Evolutionary conservation across 1,139 yeast species (phyloP).

Genomic region (Zygosaccharomyces sapae): DNA sequence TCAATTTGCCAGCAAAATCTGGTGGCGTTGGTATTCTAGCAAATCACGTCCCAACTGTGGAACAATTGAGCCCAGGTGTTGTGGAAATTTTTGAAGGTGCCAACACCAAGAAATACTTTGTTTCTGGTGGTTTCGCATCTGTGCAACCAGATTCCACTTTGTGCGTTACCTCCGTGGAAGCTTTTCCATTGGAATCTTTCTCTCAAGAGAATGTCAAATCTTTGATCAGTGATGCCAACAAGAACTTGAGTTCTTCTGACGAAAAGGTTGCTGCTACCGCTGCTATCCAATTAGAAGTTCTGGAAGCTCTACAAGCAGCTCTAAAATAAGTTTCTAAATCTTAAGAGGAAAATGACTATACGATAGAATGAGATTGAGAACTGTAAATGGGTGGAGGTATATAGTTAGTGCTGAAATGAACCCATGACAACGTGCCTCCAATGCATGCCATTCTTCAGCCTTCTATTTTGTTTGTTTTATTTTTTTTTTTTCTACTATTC

Average conservation of each 20-base stretch:
- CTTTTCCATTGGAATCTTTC: constrained; percentile 87
- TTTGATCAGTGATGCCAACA: constrained; percentile 90
- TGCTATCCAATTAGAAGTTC: constrained; percentile 88
- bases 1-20: constrained; percentile 90
- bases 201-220: constrained; percentile 75
- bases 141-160: constrained; percentile 93
- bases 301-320: constrained; percentile 87
- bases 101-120: constrained; percentile 73
- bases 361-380: not conserved
- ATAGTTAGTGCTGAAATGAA: not conserved
- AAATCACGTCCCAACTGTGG: constrained; percentile 96
- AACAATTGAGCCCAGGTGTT: constrained; percentile 94
- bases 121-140: constrained; percentile 95
- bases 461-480: not conserved
- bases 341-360: not conserved
- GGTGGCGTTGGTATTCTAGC: constrained; percentile 98
- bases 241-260: constrained; percentile 79
- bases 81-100: constrained; percentile 86
- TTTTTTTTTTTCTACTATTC: not conserved
- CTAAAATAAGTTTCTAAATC: constrained; percentile 56
- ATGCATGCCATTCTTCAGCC: not conserved
- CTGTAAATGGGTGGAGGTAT: not conserved
- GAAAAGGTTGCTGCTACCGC: constrained; percentile 93
- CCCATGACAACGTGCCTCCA: not conserved
- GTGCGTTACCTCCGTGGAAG: constrained; percentile 92